Evolutionary conservation across 108 stramenopile species (phyloP).

Genomic region (Fragilaria crotonensis): DNA sequence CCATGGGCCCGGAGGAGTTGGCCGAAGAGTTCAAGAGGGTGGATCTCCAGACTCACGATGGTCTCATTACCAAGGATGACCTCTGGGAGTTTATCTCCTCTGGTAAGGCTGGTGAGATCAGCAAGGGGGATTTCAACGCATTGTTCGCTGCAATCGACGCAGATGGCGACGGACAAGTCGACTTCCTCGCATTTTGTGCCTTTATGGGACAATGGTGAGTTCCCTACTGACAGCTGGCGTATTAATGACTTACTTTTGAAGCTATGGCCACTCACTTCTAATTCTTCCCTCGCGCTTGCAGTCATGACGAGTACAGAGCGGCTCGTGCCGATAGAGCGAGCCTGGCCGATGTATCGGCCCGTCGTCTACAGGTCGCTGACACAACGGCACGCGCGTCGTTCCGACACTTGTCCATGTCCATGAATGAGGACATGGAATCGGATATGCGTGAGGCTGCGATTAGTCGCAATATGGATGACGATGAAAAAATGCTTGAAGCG

Average conservation of each 20-base stretch:
- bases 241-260: background rate
- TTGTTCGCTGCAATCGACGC: conserved; percentile 15
- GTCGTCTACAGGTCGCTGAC: background rate
- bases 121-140: conserved; percentile 5
- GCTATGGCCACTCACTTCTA: background rate
- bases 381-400: background rate
- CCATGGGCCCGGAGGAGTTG: background rate
- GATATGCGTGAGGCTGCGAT: background rate
- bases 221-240: background rate
- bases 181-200: conserved; percentile 19
- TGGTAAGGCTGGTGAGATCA: background rate
- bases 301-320: background rate
- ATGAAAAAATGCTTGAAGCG: too few species aligned
- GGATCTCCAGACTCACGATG: background rate
- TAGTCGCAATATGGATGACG: background rate
- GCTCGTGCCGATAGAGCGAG: background rate
- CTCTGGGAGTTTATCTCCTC: background rate
- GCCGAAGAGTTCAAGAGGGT: conserved; percentile 6
- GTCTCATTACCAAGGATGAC: conserved; percentile 3
- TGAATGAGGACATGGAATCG: background rate
- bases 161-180: conserved; percentile 42
- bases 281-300: background rate
- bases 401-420: background rate
- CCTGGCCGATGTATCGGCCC: background rate
- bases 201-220: conserved; percentile 5